phyloP scores from a whole-genome alignment of 1,284 basidiomycete genomes.

The Marasmius tenuissimus region DNA sequence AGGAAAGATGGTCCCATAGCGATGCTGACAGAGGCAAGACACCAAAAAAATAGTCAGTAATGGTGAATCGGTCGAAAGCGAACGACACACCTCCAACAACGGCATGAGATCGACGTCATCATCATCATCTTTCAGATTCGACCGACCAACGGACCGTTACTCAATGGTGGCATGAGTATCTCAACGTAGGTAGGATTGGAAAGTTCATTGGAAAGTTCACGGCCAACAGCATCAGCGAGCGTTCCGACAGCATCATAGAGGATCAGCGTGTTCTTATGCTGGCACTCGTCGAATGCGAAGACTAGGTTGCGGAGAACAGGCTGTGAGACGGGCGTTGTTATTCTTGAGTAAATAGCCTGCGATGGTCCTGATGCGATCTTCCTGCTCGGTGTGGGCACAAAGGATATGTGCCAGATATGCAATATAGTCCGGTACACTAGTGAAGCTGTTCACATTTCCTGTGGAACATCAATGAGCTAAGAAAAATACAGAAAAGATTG shows the following conservation, averaged over 20 bases:
- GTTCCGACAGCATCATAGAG: slow-evolving; percentile 98
- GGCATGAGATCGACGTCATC: slow-evolving; percentile 95
- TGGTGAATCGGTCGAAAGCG: slow-evolving; percentile 4
- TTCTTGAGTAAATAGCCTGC: too few relatives aligned
- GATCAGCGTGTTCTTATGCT: slow-evolving; percentile 99
- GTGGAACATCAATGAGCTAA: too few relatives aligned
- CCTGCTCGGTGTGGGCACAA: too few relatives aligned
- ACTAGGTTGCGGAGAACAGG: slow-evolving; percentile 95
- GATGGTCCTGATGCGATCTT: too few relatives aligned
- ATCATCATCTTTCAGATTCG: slow-evolving; percentile 86
- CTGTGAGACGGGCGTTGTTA: too few relatives aligned
- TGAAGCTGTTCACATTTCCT: too few relatives aligned
- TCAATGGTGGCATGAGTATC: slow-evolving; percentile 96
- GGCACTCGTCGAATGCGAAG: slow-evolving; percentile 96
- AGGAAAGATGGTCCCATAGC: slow-evolving; percentile 92
- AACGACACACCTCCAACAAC: slow-evolving; percentile 75
- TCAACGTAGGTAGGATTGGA: slow-evolving; percentile 88
- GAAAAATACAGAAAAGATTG: too few relatives aligned
- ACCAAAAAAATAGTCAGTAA: slow-evolving; percentile 48
- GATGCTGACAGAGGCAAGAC: slow-evolving; percentile 96
- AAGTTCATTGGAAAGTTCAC: too few relatives aligned
- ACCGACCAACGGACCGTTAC: slow-evolving; percentile 87
- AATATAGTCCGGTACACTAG: too few relatives aligned
- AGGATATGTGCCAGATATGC: too few relatives aligned
- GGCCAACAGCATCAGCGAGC: slow-evolving; percentile 93